Conservation (phyloP, 2,329 filamentous ascomycete genomes). For the Lecanicillium sp. region DNA sequence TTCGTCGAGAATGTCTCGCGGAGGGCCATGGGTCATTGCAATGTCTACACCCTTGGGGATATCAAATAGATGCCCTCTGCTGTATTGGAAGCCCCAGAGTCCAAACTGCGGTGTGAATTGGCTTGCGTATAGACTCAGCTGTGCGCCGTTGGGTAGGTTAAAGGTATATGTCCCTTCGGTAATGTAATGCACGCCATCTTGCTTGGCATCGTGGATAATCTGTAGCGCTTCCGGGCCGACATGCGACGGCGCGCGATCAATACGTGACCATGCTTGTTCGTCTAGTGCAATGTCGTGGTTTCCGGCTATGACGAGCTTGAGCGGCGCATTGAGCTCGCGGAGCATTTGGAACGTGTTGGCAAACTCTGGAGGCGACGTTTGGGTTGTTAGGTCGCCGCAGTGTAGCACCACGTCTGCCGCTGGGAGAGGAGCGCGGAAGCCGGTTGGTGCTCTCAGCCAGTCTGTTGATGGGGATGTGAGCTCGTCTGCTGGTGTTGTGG, state of each 20-base stretch:
- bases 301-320: slow-evolving; percentile 47
- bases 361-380: slow-evolving; percentile 32
- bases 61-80: slow-evolving; percentile 26
- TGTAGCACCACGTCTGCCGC: slow-evolving; percentile 40
- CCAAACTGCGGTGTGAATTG: slow-evolving; percentile 40
- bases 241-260: background rate
- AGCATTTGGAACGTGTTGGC: slow-evolving; percentile 32
- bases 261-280: slow-evolving; percentile 8
- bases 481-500: slow-evolving; percentile 14
- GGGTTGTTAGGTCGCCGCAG: slow-evolving; percentile 43
- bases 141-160: slow-evolving; percentile 38
- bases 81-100: slow-evolving; percentile 43
- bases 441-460: slow-evolving; percentile 13
- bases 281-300: slow-evolving; percentile 45
- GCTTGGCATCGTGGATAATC: slow-evolving; percentile 29
- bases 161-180: slow-evolving; percentile 40
- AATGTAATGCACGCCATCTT: slow-evolving; percentile 35
- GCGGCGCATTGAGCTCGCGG: slow-evolving; percentile 31
- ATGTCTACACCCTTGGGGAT: slow-evolving; percentile 32
- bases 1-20: slow-evolving; percentile 40
- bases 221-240: slow-evolving; percentile 23
- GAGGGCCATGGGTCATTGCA: slow-evolving; percentile 48
- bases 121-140: slow-evolving; percentile 42
- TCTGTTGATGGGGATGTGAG: slow-evolving; percentile 11
- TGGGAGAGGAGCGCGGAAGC: slow-evolving; percentile 21